Percentiles rank a stretch among this genome's conserved stretches.
Evolutionary conservation across 225 moss, liverwort and hornwort genomes (phyloP).

Genomic region (Pleurozium schreberi): DNA sequence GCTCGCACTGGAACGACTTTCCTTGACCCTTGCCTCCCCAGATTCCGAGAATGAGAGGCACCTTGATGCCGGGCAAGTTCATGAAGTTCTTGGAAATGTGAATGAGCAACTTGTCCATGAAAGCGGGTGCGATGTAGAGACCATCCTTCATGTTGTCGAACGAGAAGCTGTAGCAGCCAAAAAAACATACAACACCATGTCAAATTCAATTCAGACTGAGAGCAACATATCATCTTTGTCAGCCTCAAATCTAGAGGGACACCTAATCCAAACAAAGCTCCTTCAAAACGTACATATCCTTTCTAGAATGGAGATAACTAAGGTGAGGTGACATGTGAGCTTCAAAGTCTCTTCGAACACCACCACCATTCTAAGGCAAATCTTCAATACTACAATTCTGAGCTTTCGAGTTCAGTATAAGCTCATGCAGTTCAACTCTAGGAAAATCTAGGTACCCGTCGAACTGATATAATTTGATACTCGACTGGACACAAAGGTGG

Average conservation of each 20-base stretch:
- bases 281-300: not conserved
- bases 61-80: constrained; percentile 76
- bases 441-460: not conserved
- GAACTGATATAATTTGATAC: not conserved
- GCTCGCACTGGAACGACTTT: constrained; percentile 95
- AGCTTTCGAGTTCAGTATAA: too few relatives aligned
- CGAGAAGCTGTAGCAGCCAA: constrained; percentile 10
- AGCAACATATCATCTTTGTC: not conserved
- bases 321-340: too few relatives aligned
- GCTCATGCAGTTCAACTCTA: not conserved
- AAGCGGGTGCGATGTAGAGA: constrained; percentile 83
- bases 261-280: not conserved
- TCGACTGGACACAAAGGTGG: too few relatives aligned
- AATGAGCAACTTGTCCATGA: constrained; percentile 89
- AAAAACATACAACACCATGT: not conserved
- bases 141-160: constrained; percentile 87
- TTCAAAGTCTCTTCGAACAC: not conserved
- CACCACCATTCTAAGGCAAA: not conserved
- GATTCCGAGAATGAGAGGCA: constrained; percentile 88
- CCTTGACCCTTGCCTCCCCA: constrained; percentile 99
- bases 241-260: not conserved
- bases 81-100: constrained; percentile 94
- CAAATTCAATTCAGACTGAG: not conserved
- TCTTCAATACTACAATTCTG: not conserved
- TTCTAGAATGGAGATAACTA: not conserved